phyloP scores from a whole-genome alignment of 345 rosid species.

The Balakata baccata region DNA sequence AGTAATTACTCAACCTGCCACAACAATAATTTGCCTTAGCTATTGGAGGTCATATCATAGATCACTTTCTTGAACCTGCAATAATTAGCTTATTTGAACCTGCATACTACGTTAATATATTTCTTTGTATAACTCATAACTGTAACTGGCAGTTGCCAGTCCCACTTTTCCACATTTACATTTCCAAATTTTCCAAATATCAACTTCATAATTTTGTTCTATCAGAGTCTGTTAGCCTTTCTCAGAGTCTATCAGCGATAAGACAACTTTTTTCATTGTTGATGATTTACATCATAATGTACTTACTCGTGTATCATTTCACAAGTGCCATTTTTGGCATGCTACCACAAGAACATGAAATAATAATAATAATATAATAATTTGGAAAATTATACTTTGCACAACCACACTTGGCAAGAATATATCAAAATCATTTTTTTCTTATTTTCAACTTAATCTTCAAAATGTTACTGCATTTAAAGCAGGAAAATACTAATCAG shows the following conservation, averaged over 20 bases:
- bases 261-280: neutral
- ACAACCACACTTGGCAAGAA: neutral
- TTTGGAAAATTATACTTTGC: neutral
- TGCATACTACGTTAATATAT: too few relatives aligned
- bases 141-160: neutral
- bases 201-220: neutral
- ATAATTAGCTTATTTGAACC: too few relatives aligned
- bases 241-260: neutral
- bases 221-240: too few relatives aligned
- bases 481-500: neutral
- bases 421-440: neutral
- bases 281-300: neutral
- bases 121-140: neutral
- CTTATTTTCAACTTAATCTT: neutral
- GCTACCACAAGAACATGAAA: constrained; percentile 1
- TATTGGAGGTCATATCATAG: too few relatives aligned
- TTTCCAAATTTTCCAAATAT: neutral
- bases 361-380: neutral
- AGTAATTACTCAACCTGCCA: neutral
- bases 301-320: neutral
- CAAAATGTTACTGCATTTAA: neutral
- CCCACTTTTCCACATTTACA: neutral
- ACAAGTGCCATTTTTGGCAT: neutral
- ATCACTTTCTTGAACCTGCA: too few relatives aligned
- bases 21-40: neutral